phyloP scores from a whole-genome alignment of 768 basidiomycete genomes.

The Tylopilus plumbeoviolaceoides region DNA sequence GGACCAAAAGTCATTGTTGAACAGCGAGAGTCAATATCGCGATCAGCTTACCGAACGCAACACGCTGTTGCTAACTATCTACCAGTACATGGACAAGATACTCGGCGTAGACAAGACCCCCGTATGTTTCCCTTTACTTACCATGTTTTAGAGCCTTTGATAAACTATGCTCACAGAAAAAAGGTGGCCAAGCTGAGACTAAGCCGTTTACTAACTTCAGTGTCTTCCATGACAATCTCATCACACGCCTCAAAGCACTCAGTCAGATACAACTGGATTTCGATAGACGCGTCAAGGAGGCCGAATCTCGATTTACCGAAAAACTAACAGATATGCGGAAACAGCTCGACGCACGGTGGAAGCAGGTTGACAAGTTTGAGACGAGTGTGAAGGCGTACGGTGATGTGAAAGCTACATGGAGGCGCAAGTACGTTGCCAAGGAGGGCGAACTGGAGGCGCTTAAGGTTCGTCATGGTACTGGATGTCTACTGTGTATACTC shows the following conservation, averaged over 20 bases:
- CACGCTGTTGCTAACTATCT: conserved; percentile 85
- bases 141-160: not conserved
- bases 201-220: conserved; percentile 92
- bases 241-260: conserved; percentile 79
- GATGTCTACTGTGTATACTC: not conserved
- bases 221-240: conserved; percentile 93
- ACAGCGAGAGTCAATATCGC: conserved; percentile 75
- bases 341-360: conserved; percentile 85
- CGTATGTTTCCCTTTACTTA: conserved; percentile 41
- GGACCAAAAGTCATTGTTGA: conserved; percentile 70
- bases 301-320: conserved; percentile 68
- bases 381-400: conserved; percentile 74
- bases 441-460: conserved; percentile 88
- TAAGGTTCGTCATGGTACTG: conserved; percentile 51
- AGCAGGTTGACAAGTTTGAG: conserved; percentile 92
- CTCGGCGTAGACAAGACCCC: conserved; percentile 85
- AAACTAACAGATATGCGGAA: conserved; percentile 76
- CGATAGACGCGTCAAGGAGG: conserved; percentile 79
- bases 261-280: conserved; percentile 83
- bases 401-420: conserved; percentile 80
- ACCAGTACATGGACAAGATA: conserved; percentile 94
- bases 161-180: conserved; percentile 48
- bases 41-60: conserved; percentile 94
- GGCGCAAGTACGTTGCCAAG: conserved; percentile 73
- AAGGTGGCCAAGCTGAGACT: conserved; percentile 70